Base-by-base conservation (phyloP, 1,284 basidiomycete species). In the Wallemia hederae region DNA sequence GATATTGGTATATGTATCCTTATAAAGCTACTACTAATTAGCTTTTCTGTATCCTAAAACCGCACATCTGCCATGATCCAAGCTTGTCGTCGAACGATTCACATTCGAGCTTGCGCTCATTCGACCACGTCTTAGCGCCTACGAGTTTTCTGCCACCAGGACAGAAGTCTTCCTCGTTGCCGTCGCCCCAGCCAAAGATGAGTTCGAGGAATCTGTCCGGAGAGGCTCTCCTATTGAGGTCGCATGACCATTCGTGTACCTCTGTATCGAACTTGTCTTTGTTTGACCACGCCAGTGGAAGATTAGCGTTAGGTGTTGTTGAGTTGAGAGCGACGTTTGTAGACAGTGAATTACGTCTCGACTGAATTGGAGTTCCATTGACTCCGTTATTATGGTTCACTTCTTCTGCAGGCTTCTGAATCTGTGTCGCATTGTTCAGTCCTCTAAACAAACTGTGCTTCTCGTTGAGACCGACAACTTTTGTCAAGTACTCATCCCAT, bases 11-110 rank as follows among this genome's bases (percentile, higher is more conserved):
- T 33, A 33, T 33, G n/a, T n/a, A n/a, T n/a, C n/a, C n/a, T n/a
- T n/a, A n/a, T n/a, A n/a, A n/a, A n/a, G n/a, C n/a, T n/a, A n/a
- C 29, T 17, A 15, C 39, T n/a, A 7, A 15, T 49, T 22, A 49
- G 22, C 39, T 49, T n/a, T 49, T 49, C n/a, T 49, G 39, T 49
- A 49, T 49, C n/a, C 39, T 49, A n/a, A 49, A 49, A 5, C 39
- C 56, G 24, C 56, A 58, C 56, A 58, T 58, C 31, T 60, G 59
- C 59, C 58, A 55, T 49, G 26, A n/a, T 55, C 55, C 59, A 27
- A 55, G 49, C 27, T 34, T 33, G 24, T 59, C 55, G 3, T 60
- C 58, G 9, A 25, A 19, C 14, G 28, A 28, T 19, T 33, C 49
- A 29, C 29, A 24, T 24, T 59, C 59, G 26, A 28, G 26, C n/a